Evolutionary conservation across 2,329 filamentous ascomycete genomes (phyloP).

Genomic region (Whalleya microplaca): DNA sequence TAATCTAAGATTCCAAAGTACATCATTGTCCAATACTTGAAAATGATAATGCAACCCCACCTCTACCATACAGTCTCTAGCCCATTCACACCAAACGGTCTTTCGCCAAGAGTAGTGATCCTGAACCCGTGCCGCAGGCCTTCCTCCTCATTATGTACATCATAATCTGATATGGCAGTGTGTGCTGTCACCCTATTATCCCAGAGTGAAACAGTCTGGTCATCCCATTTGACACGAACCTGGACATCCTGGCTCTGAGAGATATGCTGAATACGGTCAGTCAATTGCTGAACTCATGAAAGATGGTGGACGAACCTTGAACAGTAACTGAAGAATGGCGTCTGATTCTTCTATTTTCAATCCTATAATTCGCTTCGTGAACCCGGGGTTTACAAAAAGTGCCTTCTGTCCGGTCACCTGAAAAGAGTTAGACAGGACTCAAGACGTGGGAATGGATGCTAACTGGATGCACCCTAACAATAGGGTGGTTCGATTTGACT

Average conservation of each 20-base stretch:
- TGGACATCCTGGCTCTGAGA: conserved; percentile 66
- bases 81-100: conserved; percentile 42
- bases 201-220: conserved; percentile 70
- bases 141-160: conserved; percentile 44
- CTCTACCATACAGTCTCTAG: conserved; percentile 43
- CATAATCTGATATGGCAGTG: conserved; percentile 49
- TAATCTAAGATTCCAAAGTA: too few relatives aligned
- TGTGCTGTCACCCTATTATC: conserved; percentile 61
- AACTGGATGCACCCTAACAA: conserved; percentile 68
- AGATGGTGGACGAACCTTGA: conserved; percentile 37
- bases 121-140: conserved; percentile 46
- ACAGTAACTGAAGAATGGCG: conserved; percentile 71
- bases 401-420: conserved; percentile 68
- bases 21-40: too few relatives aligned
- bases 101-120: conserved; percentile 45
- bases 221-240: conserved; percentile 66
- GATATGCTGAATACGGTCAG: conserved; percentile 42
- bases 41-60: background rate
- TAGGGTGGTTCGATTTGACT: conserved; percentile 65
- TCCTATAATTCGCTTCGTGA: conserved; percentile 55
- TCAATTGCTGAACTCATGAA: background rate
- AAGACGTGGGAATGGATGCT: background rate
- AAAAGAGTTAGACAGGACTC: background rate
- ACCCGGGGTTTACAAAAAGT: conserved; percentile 67
- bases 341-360: conserved; percentile 71